Conservation (phyloP, 78 protist genomes). For the Planoprotostelium fungivorum region DNA sequence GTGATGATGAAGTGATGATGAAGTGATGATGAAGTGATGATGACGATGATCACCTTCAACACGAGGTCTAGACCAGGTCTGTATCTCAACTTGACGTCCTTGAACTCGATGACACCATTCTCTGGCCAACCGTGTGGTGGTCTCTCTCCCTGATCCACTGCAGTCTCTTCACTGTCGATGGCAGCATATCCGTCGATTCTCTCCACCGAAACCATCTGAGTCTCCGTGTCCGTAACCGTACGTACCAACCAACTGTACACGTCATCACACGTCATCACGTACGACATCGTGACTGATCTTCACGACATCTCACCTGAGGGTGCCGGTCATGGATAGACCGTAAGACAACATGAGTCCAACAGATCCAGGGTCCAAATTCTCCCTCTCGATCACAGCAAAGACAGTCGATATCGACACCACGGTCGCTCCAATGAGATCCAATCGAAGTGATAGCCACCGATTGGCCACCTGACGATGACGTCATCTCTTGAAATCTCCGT, state of each 20-base stretch:
- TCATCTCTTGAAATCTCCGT: background rate
- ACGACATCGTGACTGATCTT: background rate
- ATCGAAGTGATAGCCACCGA: slow-evolving; percentile 80
- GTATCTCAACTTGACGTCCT: slow-evolving; percentile 68
- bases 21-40: too few relatives aligned
- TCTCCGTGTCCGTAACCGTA: slow-evolving; percentile 45
- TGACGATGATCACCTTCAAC: slow-evolving; percentile 50
- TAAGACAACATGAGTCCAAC: slow-evolving; percentile 71
- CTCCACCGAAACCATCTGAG: slow-evolving; percentile 57
- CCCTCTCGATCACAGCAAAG: slow-evolving; percentile 33
- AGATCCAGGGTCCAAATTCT: slow-evolving; percentile 33
- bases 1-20: too few relatives aligned
- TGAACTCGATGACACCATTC: slow-evolving; percentile 35
- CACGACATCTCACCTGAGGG: slow-evolving; percentile 9
- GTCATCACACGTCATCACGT: background rate
- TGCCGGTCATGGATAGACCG: slow-evolving; percentile 48
- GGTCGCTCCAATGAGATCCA: slow-evolving; percentile 66
- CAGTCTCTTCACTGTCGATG: slow-evolving; percentile 21
- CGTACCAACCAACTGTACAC: slow-evolving; percentile 59
- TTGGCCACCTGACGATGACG: slow-evolving; percentile 34
- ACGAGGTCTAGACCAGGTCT: slow-evolving; percentile 63
- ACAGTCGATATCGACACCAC: slow-evolving; percentile 61
- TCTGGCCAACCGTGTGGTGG: slow-evolving; percentile 39
- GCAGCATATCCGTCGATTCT: slow-evolving; percentile 32
- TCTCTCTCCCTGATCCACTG: slow-evolving; percentile 7